These are phyloP conservation scores for Harrya chromipes DNA, from an alignment of 768 basidiomycete genomes.

Conservation along the genomic window DNA sequence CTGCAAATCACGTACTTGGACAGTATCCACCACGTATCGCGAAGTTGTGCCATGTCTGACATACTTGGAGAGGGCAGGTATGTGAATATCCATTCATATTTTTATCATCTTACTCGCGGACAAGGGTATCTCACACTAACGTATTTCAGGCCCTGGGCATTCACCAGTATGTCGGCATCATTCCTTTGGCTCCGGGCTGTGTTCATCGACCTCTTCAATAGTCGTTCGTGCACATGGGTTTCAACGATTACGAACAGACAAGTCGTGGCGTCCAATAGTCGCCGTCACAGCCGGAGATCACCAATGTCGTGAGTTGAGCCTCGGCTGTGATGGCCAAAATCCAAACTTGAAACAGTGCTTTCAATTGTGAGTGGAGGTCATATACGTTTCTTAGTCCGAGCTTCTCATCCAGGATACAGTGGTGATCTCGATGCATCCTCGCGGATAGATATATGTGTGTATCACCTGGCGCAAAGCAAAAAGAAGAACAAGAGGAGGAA, in stretches of 20 bases:
- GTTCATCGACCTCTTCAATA: constrained; percentile 5
- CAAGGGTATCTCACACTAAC: not conserved
- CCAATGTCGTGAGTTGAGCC: constrained; percentile 49
- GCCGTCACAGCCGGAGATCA: constrained; percentile 53
- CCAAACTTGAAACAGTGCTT: constrained; percentile 58
- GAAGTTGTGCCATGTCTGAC: not conserved
- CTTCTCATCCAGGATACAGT: constrained; percentile 28
- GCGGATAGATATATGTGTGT: constrained; percentile 51
- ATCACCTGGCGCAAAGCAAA: constrained; percentile 58
- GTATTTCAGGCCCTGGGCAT: constrained; percentile 6
- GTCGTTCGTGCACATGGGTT: constrained; percentile 41
- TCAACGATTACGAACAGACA: constrained; percentile 50
- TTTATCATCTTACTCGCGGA: constrained; percentile 17
- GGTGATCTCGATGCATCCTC: constrained; percentile 39
- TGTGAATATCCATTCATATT: not conserved
- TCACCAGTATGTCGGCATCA: constrained; percentile 5
- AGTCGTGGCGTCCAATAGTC: constrained; percentile 66
- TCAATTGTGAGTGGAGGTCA: constrained; percentile 38
- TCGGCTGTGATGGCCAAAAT: constrained; percentile 70
- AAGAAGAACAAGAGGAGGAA: constrained; percentile 55
- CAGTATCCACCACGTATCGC: too few relatives aligned
- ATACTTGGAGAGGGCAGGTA: not conserved
- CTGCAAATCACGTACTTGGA: too few relatives aligned
- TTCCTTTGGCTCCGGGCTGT: too few relatives aligned
- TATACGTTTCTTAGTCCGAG: not conserved